These are phyloP conservation scores for Chenopodium formosanum DNA, from an alignment of 148 eudicot genomes.

Conservation along the genomic window DNA sequence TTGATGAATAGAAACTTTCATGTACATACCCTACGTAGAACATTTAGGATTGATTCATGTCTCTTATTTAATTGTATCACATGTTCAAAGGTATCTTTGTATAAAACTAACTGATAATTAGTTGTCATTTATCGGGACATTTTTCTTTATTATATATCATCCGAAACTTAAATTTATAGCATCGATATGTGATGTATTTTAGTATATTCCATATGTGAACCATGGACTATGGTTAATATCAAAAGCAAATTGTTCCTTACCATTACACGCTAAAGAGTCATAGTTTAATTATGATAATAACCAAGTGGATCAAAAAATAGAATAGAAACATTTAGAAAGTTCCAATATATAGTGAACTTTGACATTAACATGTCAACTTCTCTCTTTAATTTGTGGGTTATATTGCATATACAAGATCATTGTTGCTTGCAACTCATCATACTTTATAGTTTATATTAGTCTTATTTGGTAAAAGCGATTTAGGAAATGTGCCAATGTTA, in stretches of 20 bases:
- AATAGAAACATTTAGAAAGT: constrained; percentile 23
- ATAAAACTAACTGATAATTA: too few species aligned
- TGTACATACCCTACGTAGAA: too few species aligned
- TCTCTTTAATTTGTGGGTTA: neutral
- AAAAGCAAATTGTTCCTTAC: neutral
- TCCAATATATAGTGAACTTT: constrained; percentile 28
- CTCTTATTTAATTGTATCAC: too few species aligned
- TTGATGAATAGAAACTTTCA: neutral
- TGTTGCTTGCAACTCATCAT: neutral
- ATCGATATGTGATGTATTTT: neutral
- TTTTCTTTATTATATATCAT: too few species aligned
- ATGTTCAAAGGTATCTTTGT: too few species aligned
- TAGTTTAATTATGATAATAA: neutral
- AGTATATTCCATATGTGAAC: neutral
- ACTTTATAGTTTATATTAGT: too few species aligned
- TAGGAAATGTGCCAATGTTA: too few species aligned
- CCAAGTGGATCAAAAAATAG: constrained; percentile 6
- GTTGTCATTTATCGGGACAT: too few species aligned
- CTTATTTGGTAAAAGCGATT: too few species aligned
- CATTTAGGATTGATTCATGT: too few species aligned
- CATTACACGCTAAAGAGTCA: constrained; percentile 9
- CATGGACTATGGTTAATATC: neutral
- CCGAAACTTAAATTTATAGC: too few species aligned
- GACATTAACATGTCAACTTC: constrained; percentile 31
- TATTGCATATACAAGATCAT: neutral